Evolutionary conservation across 805 yeast genomes (phyloP), one percentile per base, ranked within the genome.

Genomic region (Tetrapisispora namnaoensis): DNA sequence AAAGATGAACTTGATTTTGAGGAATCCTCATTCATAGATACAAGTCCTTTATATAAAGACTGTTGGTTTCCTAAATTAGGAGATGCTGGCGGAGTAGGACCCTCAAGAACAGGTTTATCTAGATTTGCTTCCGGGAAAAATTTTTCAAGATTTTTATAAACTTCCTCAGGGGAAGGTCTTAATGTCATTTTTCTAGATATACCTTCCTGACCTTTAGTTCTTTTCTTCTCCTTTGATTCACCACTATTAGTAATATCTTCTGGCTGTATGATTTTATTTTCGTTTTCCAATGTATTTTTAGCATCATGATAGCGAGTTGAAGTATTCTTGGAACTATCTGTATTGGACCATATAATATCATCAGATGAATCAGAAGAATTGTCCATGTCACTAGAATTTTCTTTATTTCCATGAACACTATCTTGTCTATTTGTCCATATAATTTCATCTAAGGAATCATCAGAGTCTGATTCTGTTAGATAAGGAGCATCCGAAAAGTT

Each of bases 91-190:
- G 86, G 80, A 4, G 78, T 67, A 0, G 74, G 74, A 2, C 84
- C 80, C 54, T 85, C 95, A 22, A 91, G 78, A 34, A 93, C 87
- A 2, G 97, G 95, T 57, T 83, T 85, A 62, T 93, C 99, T 51
- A 93, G 74, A 66, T 91, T 91, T 0, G 97, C 82, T 57, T 85
- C 77, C 0, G 99, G 99, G 72, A 93, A 93, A 63, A 86, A 93
- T 59, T 79, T 78, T 56, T 93, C 99, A 53, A 93, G 75, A 58
- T 93, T 90, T 49, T 88, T 87, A 62, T 90, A 93, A 30, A 93
- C 83, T 39, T 86, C 95, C 60, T 91, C 98, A 1, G 95, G 84
- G 0, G 98, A 89, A 2, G 99, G 99, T 62, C 99, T 79, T 16
- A 93, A 83, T 8, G 83, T 81, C 87, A 82, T 79, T 48, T 68